Evolutionary conservation across 1,284 basidiomycete genomes (phyloP).

Genomic region (Sporisorium exsertum): DNA sequence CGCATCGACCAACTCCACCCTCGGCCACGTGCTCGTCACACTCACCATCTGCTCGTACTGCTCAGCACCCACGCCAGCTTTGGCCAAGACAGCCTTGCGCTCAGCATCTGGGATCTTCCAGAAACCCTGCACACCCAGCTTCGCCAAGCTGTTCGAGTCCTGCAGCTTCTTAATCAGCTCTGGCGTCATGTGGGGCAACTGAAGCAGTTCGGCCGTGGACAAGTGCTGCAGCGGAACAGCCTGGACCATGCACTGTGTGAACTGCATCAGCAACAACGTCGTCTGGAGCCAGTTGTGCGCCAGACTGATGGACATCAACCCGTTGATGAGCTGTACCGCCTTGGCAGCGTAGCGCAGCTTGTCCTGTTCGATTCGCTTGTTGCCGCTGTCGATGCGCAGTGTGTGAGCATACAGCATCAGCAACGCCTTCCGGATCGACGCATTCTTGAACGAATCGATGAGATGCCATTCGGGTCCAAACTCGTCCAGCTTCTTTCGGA

Average conservation of each 20-base stretch:
- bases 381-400: conserved; percentile 73
- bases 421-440: conserved; percentile 57
- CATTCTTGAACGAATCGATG: conserved; percentile 50
- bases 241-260: conserved; percentile 87
- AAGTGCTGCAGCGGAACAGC: conserved; percentile 74
- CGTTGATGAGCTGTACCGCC: conserved; percentile 76
- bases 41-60: conserved; percentile 76
- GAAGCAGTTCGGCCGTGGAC: conserved; percentile 55
- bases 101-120: conserved; percentile 71
- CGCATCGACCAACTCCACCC: conserved; percentile 84
- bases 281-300: conserved; percentile 92
- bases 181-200: conserved; percentile 62
- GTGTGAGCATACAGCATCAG: conserved; percentile 86
- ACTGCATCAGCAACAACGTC: conserved; percentile 81
- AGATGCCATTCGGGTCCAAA: conserved; percentile 54
- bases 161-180: conserved; percentile 43
- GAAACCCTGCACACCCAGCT: conserved; percentile 62
- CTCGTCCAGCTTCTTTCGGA: conserved; percentile 18
- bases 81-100: conserved; percentile 58
- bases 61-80: conserved; percentile 34
- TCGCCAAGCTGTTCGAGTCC: conserved; percentile 38
- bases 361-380: conserved; percentile 35
- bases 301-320: conserved; percentile 83
- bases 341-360: conserved; percentile 57
- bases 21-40: conserved; percentile 81